phyloP scores from a whole-genome alignment of 148 eudicot genomes.

The Spergularia bocconei region DNA sequence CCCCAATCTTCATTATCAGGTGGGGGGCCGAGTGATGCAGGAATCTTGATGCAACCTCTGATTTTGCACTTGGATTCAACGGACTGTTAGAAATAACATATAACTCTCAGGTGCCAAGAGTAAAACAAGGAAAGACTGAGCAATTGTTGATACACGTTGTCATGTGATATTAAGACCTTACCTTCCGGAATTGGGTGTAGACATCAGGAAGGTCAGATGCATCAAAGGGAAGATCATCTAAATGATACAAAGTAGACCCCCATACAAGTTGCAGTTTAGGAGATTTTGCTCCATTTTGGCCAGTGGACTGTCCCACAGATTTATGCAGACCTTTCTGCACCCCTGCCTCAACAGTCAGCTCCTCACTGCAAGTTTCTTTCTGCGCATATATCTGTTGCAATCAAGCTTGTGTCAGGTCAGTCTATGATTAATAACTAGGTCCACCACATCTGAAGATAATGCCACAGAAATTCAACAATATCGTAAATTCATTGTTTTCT shows the following conservation, averaged over 20 bases:
- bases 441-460: neutral
- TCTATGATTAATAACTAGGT: neutral
- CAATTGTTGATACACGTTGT: neutral
- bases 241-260: constrained; percentile 81
- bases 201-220: constrained; percentile 59
- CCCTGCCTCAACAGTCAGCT: constrained; percentile 54
- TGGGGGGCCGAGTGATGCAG: constrained; percentile 67
- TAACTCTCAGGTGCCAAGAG: constrained; percentile 3
- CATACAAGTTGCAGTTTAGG: constrained; percentile 67
- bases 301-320: constrained; percentile 21
- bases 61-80: constrained; percentile 68
- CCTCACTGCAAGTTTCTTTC: constrained; percentile 96
- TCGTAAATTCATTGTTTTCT: constrained; percentile 15
- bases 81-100: constrained; percentile 42
- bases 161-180: constrained; percentile 9
- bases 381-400: constrained; percentile 73
- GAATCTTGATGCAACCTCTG: constrained; percentile 65
- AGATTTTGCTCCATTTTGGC: constrained; percentile 17
- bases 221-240: constrained; percentile 80
- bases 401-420: constrained; percentile 8
- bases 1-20: constrained; percentile 80
- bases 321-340: constrained; percentile 41
- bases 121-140: neutral
- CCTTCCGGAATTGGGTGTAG: constrained; percentile 91
- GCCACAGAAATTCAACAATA: neutral